Evolutionary conservation across 768 basidiomycete species (phyloP).

Genomic region (Plicaturopsis crispa): DNA sequence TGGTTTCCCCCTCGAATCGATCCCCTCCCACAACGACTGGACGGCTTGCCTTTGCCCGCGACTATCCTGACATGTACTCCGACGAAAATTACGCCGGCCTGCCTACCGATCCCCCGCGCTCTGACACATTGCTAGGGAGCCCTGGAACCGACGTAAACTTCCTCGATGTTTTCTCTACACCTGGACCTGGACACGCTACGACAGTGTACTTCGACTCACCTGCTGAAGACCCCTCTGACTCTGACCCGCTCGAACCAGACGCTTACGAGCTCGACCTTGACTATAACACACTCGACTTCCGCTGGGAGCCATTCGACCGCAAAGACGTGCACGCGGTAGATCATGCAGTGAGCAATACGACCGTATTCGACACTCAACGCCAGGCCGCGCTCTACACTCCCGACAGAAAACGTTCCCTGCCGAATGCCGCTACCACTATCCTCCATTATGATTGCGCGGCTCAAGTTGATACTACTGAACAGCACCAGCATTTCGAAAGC

Average conservation of each 20-base stretch:
- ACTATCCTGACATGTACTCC: no score
- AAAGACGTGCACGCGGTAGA: constrained; percentile 2
- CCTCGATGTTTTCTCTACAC: no score
- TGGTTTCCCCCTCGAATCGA: no score
- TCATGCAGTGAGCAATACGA: background rate
- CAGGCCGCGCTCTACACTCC: no score
- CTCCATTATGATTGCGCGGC: background rate
- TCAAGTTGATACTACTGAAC: background rate
- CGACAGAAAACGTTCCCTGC: constrained; percentile 5
- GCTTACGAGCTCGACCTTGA: constrained; percentile 31
- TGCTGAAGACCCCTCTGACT: constrained; percentile 36
- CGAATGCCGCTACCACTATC: background rate
- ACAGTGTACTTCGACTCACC: constrained; percentile 46
- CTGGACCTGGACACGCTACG: constrained; percentile 32
- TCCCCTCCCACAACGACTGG: no score
- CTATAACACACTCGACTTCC: constrained; percentile 45
- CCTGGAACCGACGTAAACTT: no score
- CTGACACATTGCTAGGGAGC: no score
- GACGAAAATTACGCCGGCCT: no score
- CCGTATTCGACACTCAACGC: no score
- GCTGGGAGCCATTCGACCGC: constrained; percentile 44
- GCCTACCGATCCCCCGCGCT: no score
- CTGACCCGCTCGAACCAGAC: constrained; percentile 25
- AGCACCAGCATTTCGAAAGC: no score
- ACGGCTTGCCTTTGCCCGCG: no score